A percentile compares a stretch with the other conserved stretches of the same genome.
Conservation (phyloP, 1,139 yeast genomes). For the Meyerozyma carpophila region DNA sequence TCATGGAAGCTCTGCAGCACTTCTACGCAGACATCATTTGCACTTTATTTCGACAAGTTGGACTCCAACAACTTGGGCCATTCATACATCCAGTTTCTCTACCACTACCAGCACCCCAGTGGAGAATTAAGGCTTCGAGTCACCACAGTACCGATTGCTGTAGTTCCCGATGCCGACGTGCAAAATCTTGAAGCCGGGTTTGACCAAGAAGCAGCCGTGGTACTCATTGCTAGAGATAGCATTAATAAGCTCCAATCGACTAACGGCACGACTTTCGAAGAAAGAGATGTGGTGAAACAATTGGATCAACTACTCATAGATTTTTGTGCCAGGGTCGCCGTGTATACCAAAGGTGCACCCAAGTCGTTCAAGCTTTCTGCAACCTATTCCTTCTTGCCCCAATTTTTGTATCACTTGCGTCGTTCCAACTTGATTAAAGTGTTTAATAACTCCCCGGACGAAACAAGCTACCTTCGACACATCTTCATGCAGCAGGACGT, state of each 20-base stretch:
- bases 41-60: conserved; percentile 49
- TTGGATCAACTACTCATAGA: conserved; percentile 37
- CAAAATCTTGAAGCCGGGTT: conserved; percentile 38
- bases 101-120: conserved; percentile 63
- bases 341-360: conserved; percentile 73
- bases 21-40: conserved; percentile 54
- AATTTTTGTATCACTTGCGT: conserved; percentile 66
- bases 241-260: conserved; percentile 38
- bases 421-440: conserved; percentile 66
- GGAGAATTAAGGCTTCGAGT: conserved; percentile 44
- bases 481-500: conserved; percentile 63
- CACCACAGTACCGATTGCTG: conserved; percentile 44
- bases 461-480: conserved; percentile 66
- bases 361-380: conserved; percentile 73
- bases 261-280: conserved; percentile 3
- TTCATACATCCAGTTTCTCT: conserved; percentile 58
- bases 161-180: conserved; percentile 40
- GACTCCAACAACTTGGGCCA: conserved; percentile 24
- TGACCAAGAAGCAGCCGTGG: conserved; percentile 71
- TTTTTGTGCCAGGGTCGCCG: conserved; percentile 83
- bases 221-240: conserved; percentile 51
- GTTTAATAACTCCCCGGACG: conserved; percentile 78
- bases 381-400: conserved; percentile 73
- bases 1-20: conserved; percentile 59
- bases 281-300: background rate